A percentile compares a stretch with the other conserved stretches of the same genome.
phyloP scores from a whole-genome alignment of 2,329 filamentous ascomycete species.

The Aspergillus tubingensis region DNA sequence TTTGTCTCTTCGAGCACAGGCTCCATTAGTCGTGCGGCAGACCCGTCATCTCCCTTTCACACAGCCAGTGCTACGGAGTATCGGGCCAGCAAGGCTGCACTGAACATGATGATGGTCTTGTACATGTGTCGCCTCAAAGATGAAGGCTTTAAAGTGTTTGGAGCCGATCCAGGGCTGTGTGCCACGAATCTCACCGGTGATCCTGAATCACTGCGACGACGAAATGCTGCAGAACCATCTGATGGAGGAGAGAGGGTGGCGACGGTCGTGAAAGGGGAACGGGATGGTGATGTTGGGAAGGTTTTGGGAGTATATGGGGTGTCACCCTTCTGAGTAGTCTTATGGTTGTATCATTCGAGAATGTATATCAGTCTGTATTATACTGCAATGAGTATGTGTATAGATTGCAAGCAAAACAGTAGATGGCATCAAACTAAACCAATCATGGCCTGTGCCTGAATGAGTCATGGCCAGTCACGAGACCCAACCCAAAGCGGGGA shows the following conservation, averaged over 20 bases:
- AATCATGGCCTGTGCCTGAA: neutral
- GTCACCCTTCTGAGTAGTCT: conserved; percentile 8
- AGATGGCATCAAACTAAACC: too few species aligned
- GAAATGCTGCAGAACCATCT: conserved; percentile 19
- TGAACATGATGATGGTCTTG: conserved; percentile 52
- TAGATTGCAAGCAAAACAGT: too few species aligned
- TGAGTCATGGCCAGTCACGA: neutral
- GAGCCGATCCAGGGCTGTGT: conserved; percentile 50
- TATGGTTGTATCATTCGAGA: too few species aligned
- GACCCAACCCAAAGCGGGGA: neutral
- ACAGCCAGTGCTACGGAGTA: conserved; percentile 38
- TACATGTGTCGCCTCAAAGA: conserved; percentile 38
- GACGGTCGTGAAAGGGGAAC: conserved; percentile 30
- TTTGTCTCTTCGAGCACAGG: conserved; percentile 44
- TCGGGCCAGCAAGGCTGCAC: conserved; percentile 45
- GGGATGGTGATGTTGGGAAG: conserved; percentile 45
- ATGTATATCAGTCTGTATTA: too few species aligned
- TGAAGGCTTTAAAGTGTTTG: conserved; percentile 53
- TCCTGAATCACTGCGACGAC: conserved; percentile 14
- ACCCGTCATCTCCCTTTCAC: conserved; percentile 32
- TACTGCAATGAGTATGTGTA: too few species aligned
- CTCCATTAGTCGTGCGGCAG: conserved; percentile 31
- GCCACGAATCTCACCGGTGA: conserved; percentile 38
- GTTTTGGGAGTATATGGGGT: conserved; percentile 17
- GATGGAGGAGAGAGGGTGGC: conserved; percentile 15